Percentiles rank a stretch among this genome's conserved stretches.
These are phyloP conservation scores for Calonectria pseudoturangicola DNA, from an alignment of 2,329 filamentous ascomycete genomes.

Conservation along the genomic window DNA sequence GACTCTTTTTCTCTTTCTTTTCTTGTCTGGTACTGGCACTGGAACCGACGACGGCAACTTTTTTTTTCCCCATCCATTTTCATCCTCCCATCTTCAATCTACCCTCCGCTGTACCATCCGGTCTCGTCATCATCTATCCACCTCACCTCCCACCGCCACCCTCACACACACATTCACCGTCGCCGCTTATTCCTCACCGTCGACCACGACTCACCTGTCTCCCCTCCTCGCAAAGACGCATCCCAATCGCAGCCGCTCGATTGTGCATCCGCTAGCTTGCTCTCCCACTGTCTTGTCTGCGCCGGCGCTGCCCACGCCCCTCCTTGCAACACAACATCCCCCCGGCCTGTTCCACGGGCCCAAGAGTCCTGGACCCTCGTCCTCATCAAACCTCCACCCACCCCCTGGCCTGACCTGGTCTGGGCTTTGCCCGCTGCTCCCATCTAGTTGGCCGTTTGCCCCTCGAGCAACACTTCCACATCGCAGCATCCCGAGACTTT, in stretches of 20 bases:
- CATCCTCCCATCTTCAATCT: conserved; percentile 39
- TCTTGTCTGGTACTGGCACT: conserved; percentile 42
- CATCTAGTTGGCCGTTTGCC: conserved; percentile 31
- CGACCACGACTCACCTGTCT: conserved; percentile 31
- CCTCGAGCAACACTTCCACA: conserved; percentile 36
- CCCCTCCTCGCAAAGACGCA: conserved; percentile 35
- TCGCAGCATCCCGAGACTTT: conserved; percentile 48
- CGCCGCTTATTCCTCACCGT: conserved; percentile 40
- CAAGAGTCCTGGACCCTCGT: conserved; percentile 49
- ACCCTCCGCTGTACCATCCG: conserved; percentile 34
- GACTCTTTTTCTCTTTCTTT: conserved; percentile 43
- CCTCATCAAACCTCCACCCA: conserved; percentile 55
- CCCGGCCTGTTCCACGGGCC: conserved; percentile 48
- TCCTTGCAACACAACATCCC: conserved; percentile 50
- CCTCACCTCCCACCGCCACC: conserved; percentile 40
- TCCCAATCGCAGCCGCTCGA: conserved; percentile 41
- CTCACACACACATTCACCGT: conserved; percentile 28
- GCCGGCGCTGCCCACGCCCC: conserved; percentile 40
- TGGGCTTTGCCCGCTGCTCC: conserved; percentile 43
- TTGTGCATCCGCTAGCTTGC: conserved; percentile 40
- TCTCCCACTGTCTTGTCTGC: conserved; percentile 29
- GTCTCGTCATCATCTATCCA: conserved; percentile 29
- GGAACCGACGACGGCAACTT: conserved; percentile 31
- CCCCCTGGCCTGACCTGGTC: conserved; percentile 48
- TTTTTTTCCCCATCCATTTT: conserved; percentile 36